Evolutionary conservation across 257 asterid genomes (phyloP), one percentile per base, ranked within the genome.

Genomic region (Cordia subcordata): DNA sequence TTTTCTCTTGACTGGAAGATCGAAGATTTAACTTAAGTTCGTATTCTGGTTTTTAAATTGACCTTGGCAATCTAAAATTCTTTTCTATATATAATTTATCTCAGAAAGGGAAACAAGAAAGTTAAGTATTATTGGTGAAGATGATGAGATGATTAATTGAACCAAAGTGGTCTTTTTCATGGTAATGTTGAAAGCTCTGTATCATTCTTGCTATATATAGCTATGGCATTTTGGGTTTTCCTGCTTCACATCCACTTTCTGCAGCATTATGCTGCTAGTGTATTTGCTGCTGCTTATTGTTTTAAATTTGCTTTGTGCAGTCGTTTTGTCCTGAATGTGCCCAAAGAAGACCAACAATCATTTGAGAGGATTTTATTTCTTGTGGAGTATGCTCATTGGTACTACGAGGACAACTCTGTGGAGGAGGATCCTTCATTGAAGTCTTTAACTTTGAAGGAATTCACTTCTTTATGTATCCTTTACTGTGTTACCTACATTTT

Each of bases 361-460:
- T 93, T 89, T 63, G 99, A 93, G 85, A 86, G 99, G 82, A 89
- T 93, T 62, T 72, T 93, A 77, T 93, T 93, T 76, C 97, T 93
- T 57, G 97, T 93, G 75, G 99, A 93, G 79, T 86, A 83, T 64
- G 99, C 99, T 22, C 96, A 93, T 68, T 93, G 99, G 99, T 93
- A 80, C 64, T 93, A 93, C 44, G 99, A 93, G 75, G 99, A 93
- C 79, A 93, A 93, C 62, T 67, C 97, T 1, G 97, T 89, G 11
- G 99, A 93, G 68, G 79, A 86, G 70, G 83, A 93, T 67, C 99
- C 99, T 50, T 93, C 99, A 17, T 58, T 93, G 77, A 93, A 89
- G 77, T 93, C 99, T 11, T 75, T 86, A 56, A 93, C 97, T 55
- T 70, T 93, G 70, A 93, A 93, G 82, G 96, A 93, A 70, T 93